Evolutionary conservation across 495 filamentous ascomycete genomes (phyloP).

Genomic region (Monascus purpureus): DNA sequence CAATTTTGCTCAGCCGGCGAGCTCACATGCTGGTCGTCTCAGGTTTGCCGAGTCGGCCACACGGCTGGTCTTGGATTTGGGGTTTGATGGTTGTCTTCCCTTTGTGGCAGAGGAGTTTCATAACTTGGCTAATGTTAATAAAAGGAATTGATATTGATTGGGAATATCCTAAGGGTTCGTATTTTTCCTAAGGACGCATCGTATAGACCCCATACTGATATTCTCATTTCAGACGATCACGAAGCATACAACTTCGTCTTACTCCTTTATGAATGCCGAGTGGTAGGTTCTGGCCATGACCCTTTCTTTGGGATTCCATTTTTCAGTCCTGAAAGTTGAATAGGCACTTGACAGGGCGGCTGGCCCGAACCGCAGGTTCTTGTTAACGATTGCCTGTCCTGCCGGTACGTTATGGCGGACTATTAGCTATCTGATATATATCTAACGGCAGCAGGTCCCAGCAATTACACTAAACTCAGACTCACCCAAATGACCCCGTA

Average conservation of each 20-base stretch:
- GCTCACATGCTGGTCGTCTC: conserved; percentile 48
- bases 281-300: conserved; percentile 16
- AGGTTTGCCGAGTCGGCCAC: conserved; percentile 62
- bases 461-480: conserved; percentile 55
- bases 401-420: conserved; percentile 23
- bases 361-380: conserved; percentile 42
- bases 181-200: too few relatives aligned
- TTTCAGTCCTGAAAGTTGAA: conserved; percentile 1
- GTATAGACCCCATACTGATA: too few relatives aligned
- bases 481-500: conserved; percentile 55
- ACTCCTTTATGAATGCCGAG: conserved; percentile 51
- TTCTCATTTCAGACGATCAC: conserved; percentile 21
- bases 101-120: not conserved
- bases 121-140: not conserved
- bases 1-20: conserved; percentile 62
- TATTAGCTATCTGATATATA: too few relatives aligned
- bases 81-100: conserved; percentile 36
- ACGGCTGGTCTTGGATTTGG: conserved; percentile 50
- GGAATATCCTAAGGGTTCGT: conserved; percentile 41
- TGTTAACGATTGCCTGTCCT: conserved; percentile 62
- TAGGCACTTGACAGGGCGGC: conserved; percentile 50
- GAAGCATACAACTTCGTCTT: conserved; percentile 59
- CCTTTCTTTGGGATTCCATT: not conserved
- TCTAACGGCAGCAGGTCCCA: too few relatives aligned
- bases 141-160: conserved; percentile 51